Base-by-base conservation (phyloP, 331 rosid genomes). In the Malus hybrid region DNA sequence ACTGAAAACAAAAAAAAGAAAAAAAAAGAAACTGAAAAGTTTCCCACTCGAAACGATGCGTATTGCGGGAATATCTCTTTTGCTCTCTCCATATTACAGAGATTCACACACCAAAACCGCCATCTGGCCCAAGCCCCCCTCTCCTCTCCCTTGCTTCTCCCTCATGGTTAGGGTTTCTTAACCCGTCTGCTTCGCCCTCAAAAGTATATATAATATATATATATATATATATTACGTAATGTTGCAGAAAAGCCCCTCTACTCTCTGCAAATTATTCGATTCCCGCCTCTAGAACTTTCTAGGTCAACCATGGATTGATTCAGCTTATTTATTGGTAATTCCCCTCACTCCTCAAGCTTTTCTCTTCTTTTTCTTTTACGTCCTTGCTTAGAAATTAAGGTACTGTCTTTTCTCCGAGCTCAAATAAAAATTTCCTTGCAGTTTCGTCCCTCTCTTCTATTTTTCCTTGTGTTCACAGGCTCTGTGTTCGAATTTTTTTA, bases 151-250 rank as follows among this genome's bases (percentile, higher is more conserved):
- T 39, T 0, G 44, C 82, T 74, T 75, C 74, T 54, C 60, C 74
- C 77, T 48, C 56, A 76, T 84, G 84, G 83, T 79, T 91, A 93
- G 96, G 97, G 96, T 93, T 93, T 87, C 87, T 64, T 83, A 74
- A 71, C 77, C 76, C 72, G 62, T 76, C 79, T 77, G 11, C 77
- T 77, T 76, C 70, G 33, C 24, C 56, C 24, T 10, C 2, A 68
- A 29, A 68, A 2, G 7, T 3, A 19, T 55, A 31, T 59, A 18
- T 73, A 7, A 28, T 3, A 61, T 7, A 24, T 24, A 24, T 24
- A 24, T 24, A 8, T 39, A 39, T 0, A 2, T 62, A 69, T 27
- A 39, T 39, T 9, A 39, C 44, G 44, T 29, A 29, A 86, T 85
- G 92, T 77, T 78, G 82, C 88, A 33, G 79, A 46, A 70, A 69